Conservation (phyloP, 139 green algal species). For the Asterochloris sp. region DNA sequence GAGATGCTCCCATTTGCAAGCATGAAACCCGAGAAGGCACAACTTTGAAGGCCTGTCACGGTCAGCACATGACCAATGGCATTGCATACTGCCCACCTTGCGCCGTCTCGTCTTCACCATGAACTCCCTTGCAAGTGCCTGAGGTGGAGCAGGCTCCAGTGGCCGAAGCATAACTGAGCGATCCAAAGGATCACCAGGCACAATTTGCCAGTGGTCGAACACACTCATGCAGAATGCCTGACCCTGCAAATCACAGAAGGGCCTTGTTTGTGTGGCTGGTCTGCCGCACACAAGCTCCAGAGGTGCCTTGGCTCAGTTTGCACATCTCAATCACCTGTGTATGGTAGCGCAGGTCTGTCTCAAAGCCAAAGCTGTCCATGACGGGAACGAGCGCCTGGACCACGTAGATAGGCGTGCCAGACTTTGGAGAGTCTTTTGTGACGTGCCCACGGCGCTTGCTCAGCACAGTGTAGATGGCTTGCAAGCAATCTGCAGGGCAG, state of each 20-base stretch:
- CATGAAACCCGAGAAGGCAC: background rate
- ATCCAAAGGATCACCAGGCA: conserved; percentile 91
- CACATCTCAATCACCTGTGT: conserved; percentile 60
- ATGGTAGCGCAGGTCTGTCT: conserved; percentile 97
- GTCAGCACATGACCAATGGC: background rate
- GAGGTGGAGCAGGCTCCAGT: conserved; percentile 81
- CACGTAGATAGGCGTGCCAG: conserved; percentile 86
- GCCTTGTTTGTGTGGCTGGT: background rate
- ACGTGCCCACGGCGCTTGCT: conserved; percentile 94
- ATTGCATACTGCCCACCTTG: conserved; percentile 33
- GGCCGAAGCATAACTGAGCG: conserved; percentile 84
- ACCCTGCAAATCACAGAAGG: conserved; percentile 50
- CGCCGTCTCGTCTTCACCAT: conserved; percentile 95
- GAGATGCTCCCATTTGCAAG: background rate
- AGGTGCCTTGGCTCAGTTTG: background rate
- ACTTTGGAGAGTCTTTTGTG: conserved; percentile 73
- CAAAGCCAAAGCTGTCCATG: conserved; percentile 97
- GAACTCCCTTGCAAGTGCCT: conserved; percentile 80
- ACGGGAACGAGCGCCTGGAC: conserved; percentile 93
- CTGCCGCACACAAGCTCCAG: background rate
- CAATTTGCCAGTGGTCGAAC: conserved; percentile 97
- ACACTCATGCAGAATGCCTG: conserved; percentile 93
- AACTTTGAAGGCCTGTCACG: background rate
- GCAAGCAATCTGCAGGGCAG: conserved; percentile 87
- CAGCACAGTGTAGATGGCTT: conserved; percentile 95